Base-by-base conservation (phyloP, 2,329 filamentous ascomycete genomes). In the Fusarium irregulare region DNA sequence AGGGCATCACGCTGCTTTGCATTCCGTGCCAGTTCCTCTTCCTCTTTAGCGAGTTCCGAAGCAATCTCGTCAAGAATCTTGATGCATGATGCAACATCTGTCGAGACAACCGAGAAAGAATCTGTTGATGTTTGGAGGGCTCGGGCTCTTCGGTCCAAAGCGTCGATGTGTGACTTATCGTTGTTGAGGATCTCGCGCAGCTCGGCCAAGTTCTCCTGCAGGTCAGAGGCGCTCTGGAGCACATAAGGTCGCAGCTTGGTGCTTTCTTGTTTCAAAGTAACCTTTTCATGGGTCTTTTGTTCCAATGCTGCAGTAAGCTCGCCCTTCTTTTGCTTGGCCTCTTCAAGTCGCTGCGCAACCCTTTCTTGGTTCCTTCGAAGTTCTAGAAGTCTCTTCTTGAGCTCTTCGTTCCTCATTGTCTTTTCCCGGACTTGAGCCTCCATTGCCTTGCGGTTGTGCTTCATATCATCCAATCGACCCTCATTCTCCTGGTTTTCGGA, bases 201-300 rank as follows among this genome's bases (percentile, higher is more conserved):
- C 69, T 98, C 94, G 4, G 91, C 88, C 59, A 99, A 83, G 46
- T 91, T 91, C 32, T 92, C 88, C 79, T 98, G 94, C 28, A 99
- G 86, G 18, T 91, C 90, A 4, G 90, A 91, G 0, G 95, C 93
- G 75, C 92, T 97, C 78, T 98, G 93, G 60, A 95, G 88, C 44
- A 96, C 93, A 79, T 99, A 99, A 14, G 96, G 96, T 58, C 93
- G 89, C 64, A 99, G 83, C 80, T 98, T 98, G 59, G 91, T 88
- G 72, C 92, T 93, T 79, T 98, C 96, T 77, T 96, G 92, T 76
- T 92, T 89, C 47, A 93, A 86, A 53, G 89, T 87, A 71, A 97
- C 77, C 72, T 90, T 91, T 60, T 88, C 84, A 9, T 91, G 88
- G 14, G 90, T 91, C 78, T 90, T 92, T 69, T 92, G 88, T 80